phyloP scores from a whole-genome alignment of 2,329 filamentous ascomycete genomes.

The Emydomyces testavorans region DNA sequence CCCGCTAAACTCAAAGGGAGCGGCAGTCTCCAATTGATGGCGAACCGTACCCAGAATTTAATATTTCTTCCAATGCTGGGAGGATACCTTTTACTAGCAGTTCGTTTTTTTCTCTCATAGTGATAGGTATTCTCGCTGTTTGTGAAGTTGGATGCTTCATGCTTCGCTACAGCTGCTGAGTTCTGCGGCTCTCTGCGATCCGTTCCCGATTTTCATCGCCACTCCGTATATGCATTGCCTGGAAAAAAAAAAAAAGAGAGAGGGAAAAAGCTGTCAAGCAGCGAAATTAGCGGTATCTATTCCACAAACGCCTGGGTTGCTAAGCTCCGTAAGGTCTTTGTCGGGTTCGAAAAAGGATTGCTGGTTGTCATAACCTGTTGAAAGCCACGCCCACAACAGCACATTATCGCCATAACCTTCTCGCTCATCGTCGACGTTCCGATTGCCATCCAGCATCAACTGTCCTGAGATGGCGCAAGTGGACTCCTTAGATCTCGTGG shows the following conservation, averaged over 20 bases:
- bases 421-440: no score
- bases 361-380: not conserved
- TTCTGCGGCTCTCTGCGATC: not conserved
- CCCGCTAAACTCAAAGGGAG: slow-evolving; percentile 2
- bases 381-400: not conserved
- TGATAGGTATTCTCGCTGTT: not conserved
- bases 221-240: not conserved
- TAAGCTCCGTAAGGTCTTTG: no score
- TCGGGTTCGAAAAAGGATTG: not conserved
- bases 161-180: not conserved
- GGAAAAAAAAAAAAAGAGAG: not conserved
- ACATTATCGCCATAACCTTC: not conserved
- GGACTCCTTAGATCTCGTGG: slow-evolving; percentile 87
- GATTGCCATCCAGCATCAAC: not conserved
- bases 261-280: no score
- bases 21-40: not conserved
- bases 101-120: not conserved
- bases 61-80: not conserved
- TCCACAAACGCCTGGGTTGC: no score
- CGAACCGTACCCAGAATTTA: not conserved
- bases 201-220: not conserved
- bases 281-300: no score
- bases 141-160: not conserved
- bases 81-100: not conserved
- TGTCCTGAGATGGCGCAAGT: slow-evolving; percentile 70